These are phyloP conservation scores for Aspergillus fijiensis DNA, from an alignment of 2,329 filamentous ascomycete species.

Conservation along the genomic window DNA sequence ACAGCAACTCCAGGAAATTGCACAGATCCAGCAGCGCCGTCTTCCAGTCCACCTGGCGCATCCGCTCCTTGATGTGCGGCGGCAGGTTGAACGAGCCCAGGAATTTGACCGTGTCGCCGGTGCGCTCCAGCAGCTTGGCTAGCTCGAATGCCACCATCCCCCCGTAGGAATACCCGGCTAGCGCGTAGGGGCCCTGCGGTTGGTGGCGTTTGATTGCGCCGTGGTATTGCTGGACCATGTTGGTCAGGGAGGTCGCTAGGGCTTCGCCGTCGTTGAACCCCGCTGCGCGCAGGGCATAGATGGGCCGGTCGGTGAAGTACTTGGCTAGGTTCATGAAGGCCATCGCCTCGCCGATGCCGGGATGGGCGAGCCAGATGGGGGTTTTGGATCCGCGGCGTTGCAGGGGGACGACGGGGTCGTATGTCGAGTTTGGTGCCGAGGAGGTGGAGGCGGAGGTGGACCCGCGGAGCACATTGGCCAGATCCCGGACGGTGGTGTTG, in stretches of 20 bases:
- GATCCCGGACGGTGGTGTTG: slow-evolving; percentile 44
- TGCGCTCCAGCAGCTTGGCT: background rate
- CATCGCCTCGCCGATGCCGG: slow-evolving; percentile 42
- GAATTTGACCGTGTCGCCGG: background rate
- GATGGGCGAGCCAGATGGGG: slow-evolving; percentile 40
- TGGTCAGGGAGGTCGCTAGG: background rate
- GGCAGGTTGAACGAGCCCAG: slow-evolving; percentile 2
- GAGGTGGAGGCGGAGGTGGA: background rate
- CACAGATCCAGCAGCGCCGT: slow-evolving; percentile 1
- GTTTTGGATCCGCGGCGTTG: slow-evolving; percentile 26
- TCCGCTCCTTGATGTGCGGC: slow-evolving; percentile 4
- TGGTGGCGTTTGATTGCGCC: background rate
- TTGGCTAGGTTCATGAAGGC: slow-evolving; percentile 36
- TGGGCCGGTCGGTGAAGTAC: slow-evolving; percentile 14
- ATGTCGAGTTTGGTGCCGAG: slow-evolving; percentile 24
- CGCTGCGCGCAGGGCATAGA: slow-evolving; percentile 18
- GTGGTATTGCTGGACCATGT: background rate
- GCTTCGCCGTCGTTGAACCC: slow-evolving; percentile 32
- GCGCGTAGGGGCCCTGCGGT: slow-evolving; percentile 1
- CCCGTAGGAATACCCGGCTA: background rate
- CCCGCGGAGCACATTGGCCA: slow-evolving; percentile 17
- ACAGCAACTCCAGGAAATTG: background rate
- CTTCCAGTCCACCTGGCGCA: slow-evolving; percentile 1
- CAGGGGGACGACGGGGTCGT: slow-evolving; percentile 35
- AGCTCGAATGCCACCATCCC: slow-evolving; percentile 6